Base-by-base conservation (phyloP, 306 rosid species). In the Cicer bijugum region DNA sequence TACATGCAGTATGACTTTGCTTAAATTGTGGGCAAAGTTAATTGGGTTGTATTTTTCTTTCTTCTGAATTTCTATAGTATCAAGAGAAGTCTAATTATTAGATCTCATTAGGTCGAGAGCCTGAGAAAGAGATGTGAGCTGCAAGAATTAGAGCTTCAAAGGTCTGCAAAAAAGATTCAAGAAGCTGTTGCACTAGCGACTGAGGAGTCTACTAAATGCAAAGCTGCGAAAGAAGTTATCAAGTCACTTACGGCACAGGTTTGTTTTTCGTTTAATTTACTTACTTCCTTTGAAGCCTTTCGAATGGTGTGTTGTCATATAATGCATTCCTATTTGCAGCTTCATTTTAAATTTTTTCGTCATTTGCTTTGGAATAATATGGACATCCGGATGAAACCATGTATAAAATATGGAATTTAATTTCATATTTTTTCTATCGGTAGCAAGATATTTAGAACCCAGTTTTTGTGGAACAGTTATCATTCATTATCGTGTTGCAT, bases 161-260 rank as follows among this genome's bases (percentile, higher is more conserved):
- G 84, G 82, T 90, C 96, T 45, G 72, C 81, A 47, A 95, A 81
- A 88, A 91, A 85, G 82, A 84, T 91, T 75, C 90, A 92, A 69
- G 97, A 95, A 69, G 96, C 97, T 74, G 84, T 84, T 81, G 80
- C 92, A 64, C 44, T 86, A 61, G 96, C 93, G 76, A 84, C 96
- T 3, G 99, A 95, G 75, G 99, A 95, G 78, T 84, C 97, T 84
- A 80, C 85, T 38, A 95, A 88, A 85, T 88, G 87, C 79, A 85
- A 81, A 82, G 92, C 95, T 48, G 97, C 96, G 33, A 95, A 95
- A 86, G 97, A 95, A 85, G 99, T 90, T 74, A 95, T 95, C 71
- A 95, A 88, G 86, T 85, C 94, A 47, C 96, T 95, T 40, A 83
- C 99, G 1, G 88, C 96, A 57, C 96, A 95, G 99, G 99, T 95